A percentile compares a stretch with the other conserved stretches of the same genome.
These are phyloP conservation scores for Logfia minima DNA, from an alignment of 129 eudicot genomes.

Conservation along the genomic window DNA sequence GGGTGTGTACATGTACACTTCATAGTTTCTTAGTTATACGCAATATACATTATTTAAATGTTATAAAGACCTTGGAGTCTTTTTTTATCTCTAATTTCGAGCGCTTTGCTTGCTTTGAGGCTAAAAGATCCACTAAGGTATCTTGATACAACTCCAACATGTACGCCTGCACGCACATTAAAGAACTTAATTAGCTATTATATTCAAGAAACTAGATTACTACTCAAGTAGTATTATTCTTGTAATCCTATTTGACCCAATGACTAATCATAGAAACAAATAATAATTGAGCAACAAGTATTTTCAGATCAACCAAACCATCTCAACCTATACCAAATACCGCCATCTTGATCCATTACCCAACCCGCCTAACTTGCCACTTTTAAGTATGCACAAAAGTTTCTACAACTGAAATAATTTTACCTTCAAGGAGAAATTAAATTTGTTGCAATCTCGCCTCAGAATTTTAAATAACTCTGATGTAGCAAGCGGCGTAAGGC, in stretches of 20 bases:
- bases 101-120: constrained; percentile 71
- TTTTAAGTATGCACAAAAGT: background rate
- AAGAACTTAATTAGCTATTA: background rate
- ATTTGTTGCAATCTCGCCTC: constrained; percentile 68
- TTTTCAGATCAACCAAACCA: background rate
- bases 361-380: background rate
- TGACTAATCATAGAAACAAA: background rate
- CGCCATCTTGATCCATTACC: background rate
- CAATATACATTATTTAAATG: background rate
- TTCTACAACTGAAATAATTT: background rate
- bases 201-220: background rate
- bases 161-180: constrained; percentile 57
- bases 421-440: constrained; percentile 86
- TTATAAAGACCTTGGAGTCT: constrained; percentile 72
- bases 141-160: constrained; percentile 98
- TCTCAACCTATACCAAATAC: background rate
- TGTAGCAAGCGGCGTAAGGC: constrained; percentile 97
- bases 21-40: background rate
- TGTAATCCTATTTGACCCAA: background rate
- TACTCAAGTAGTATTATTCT: background rate
- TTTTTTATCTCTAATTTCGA: constrained; percentile 79
- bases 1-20: too few relatives aligned
- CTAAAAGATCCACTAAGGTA: constrained; percentile 78
- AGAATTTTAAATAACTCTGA: constrained; percentile 80
- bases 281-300: background rate